phyloP scores from a whole-genome alignment of 2,329 filamentous ascomycete species.

The Scytalidium lignicola region DNA sequence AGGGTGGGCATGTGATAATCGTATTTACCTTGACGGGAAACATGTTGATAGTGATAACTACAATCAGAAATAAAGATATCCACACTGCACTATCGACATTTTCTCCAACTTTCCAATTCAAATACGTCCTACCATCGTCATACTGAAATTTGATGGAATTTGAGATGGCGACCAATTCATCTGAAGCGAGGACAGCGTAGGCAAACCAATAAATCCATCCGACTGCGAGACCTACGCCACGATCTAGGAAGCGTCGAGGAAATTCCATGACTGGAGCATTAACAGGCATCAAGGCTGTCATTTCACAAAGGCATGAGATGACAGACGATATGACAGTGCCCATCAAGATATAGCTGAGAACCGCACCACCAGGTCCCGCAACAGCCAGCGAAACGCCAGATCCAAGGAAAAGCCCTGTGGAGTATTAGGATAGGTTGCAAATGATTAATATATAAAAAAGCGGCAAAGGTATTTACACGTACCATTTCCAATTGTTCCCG shows the following conservation, averaged over 20 bases:
- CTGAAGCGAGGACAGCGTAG: conserved; percentile 31
- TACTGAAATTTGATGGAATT: conserved; percentile 32
- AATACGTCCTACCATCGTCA: conserved; percentile 29
- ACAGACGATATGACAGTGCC: conserved; percentile 38
- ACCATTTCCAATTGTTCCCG: conserved; percentile 37
- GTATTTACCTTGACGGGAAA: conserved; percentile 30
- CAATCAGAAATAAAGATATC: conserved; percentile 32
- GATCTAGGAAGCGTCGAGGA: conserved; percentile 31
- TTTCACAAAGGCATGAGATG: conserved; percentile 37
- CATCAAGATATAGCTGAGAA: conserved; percentile 36
- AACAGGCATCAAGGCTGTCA: conserved; percentile 35
- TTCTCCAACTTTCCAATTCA: conserved; percentile 30
- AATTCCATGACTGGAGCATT: conserved; percentile 35
- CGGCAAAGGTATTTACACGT: conserved; percentile 3
- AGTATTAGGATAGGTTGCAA: conserved; percentile 2
- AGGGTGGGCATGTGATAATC: too few relatives aligned
- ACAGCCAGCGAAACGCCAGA: conserved; percentile 34
- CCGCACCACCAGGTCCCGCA: conserved; percentile 36
- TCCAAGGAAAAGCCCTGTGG: conserved; percentile 33
- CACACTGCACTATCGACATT: conserved; percentile 32
- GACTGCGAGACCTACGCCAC: conserved; percentile 33
- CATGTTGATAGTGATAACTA: conserved; percentile 31
- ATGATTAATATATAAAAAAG: too few relatives aligned
- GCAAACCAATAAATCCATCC: conserved; percentile 37
- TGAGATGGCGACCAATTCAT: conserved; percentile 32